Evolutionary conservation across 306 rosid species (phyloP).

Genomic region (Quercus wislizeni): DNA sequence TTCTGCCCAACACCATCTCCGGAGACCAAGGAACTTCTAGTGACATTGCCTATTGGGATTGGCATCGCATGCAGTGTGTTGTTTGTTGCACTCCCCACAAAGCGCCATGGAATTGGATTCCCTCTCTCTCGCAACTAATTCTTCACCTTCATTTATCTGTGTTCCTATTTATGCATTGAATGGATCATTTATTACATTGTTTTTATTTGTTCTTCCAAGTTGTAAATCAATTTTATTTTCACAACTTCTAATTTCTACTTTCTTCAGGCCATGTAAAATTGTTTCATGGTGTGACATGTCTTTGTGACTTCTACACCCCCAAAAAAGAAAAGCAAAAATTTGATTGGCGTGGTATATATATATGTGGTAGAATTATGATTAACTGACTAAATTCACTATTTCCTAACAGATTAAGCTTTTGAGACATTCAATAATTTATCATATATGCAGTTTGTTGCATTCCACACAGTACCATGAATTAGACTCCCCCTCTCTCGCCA

Average conservation of each 20-base stretch:
- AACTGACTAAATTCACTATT: too few relatives aligned
- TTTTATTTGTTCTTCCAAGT: neutral
- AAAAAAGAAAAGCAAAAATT: too few relatives aligned
- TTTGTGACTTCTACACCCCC: too few relatives aligned
- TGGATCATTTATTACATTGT: neutral
- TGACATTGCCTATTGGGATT: constrained; percentile 56
- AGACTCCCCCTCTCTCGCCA: too few relatives aligned
- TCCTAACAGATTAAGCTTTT: too few relatives aligned
- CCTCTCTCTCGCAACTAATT: constrained; percentile 55
- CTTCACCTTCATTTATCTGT: neutral
- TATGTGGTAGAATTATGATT: too few relatives aligned
- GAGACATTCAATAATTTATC: too few relatives aligned
- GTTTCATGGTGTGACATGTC: too few relatives aligned
- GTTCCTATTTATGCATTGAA: neutral
- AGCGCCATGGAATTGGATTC: constrained; percentile 82
- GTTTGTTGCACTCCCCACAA: constrained; percentile 62
- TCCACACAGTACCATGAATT: too few relatives aligned
- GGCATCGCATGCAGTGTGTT: constrained; percentile 63
- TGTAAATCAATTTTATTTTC: neutral
- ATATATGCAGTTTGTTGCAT: too few relatives aligned
- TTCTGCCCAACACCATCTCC: constrained; percentile 70
- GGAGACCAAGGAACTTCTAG: constrained; percentile 49
- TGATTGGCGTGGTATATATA: too few relatives aligned
- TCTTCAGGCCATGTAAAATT: neutral
- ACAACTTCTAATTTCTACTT: neutral